Base-by-base conservation (phyloP, 2,329 filamentous ascomycete genomes). In the Talaromyces atroroseus region DNA sequence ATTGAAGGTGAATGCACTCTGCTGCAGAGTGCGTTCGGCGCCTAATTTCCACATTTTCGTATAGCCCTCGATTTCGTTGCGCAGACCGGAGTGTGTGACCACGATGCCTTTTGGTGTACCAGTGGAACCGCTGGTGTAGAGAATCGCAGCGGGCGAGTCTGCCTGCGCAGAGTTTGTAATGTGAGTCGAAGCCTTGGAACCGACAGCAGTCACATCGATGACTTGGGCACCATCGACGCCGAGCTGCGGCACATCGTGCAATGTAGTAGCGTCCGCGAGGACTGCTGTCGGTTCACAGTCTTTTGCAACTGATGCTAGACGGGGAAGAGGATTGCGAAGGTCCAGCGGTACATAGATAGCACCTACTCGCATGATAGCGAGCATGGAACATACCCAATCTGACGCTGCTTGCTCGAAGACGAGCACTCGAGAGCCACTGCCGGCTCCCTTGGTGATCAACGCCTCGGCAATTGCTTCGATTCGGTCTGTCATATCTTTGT, bases 271-370 rank as follows among this genome's bases (percentile, higher is more conserved):
- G 55, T 71, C 58, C 26, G 59, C 48, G 1, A 78, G 57, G 5
- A 77, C 58, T 0, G 62, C 62, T 0, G 21, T 23, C 5, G 69
- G 69, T 45, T 66, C 44, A 45, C 66, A 68, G 49, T 68, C 63
- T 2, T 62, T 24, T 1, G 66, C 65, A 1, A 75, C 66, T 4
- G 56, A 49, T 1, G 62, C 57, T 1, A 76, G 68, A 2, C 76
- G 66, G 3, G 63, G 18, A 0, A 65, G n/a, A 0, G 68, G 63
- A 11, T 63, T 67, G 0, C 63, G 58, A 1, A 65, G 48, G 53
- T 81, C 79, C 0, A 81, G 64, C 0, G 70, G 70, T 8, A 72
- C 57, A 55, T 69, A 73, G 5, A 59, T 49, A 5, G 49, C 69
- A 1, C 76, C 77, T 10, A 74, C 51, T 0, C 68, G 64, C 54